These are phyloP conservation scores for Cytospora chrysosperma DNA, from an alignment of 2,329 filamentous ascomycete species.

Conservation along the genomic window DNA sequence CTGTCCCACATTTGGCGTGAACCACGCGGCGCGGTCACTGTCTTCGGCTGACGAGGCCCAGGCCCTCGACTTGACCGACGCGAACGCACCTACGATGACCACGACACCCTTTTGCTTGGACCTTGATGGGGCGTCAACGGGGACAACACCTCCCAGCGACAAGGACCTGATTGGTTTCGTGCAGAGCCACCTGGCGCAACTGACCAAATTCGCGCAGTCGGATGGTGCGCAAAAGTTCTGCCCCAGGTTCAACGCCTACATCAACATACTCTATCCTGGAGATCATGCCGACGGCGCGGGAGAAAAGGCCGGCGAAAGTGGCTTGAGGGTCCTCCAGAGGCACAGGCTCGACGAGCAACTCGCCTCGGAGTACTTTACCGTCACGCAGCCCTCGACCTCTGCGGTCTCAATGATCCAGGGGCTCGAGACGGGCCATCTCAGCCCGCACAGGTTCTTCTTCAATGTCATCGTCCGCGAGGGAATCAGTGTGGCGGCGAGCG, in stretches of 20 bases:
- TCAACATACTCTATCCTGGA: conserved; percentile 24
- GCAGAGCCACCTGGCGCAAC: conserved; percentile 22
- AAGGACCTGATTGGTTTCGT: conserved; percentile 11
- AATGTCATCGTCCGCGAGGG: conserved; percentile 22
- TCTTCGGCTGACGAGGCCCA: conserved; percentile 17
- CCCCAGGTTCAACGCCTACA: conserved; percentile 22
- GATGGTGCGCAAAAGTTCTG: conserved; percentile 17
- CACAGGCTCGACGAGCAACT: conserved; percentile 24
- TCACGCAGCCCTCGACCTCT: conserved; percentile 3
- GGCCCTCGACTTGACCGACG: conserved; percentile 21
- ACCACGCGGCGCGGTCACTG: conserved; percentile 23
- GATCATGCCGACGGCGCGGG: not conserved
- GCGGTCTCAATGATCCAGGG: conserved; percentile 7
- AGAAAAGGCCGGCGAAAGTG: not conserved
- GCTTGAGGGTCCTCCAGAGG: conserved; percentile 13
- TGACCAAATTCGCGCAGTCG: conserved; percentile 25
- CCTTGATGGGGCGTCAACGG: not conserved
- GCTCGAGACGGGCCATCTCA: conserved; percentile 13
- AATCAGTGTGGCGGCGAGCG: conserved; percentile 21
- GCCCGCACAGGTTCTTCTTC: conserved; percentile 21
- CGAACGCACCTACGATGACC: conserved; percentile 7
- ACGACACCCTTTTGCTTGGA: conserved; percentile 7
- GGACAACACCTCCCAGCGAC: not conserved
- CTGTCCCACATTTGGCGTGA: conserved; percentile 25
- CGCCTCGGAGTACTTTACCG: conserved; percentile 25